phyloP scores from a whole-genome alignment of 495 filamentous ascomycete species.

The Hypoxylon lenormandii region DNA sequence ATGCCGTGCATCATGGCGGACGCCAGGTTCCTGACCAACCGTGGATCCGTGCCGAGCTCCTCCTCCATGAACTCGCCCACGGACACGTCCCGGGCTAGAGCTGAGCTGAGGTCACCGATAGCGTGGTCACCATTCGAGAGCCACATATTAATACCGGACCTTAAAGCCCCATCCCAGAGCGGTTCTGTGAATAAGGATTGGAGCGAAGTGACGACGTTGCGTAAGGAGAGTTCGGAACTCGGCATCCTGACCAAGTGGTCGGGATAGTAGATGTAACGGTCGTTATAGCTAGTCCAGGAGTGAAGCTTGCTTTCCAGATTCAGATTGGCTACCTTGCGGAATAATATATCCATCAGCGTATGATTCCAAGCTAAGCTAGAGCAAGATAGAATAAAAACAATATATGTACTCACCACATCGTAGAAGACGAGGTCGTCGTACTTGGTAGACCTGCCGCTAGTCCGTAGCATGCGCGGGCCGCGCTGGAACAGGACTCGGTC shows the following conservation, averaged over 20 bases:
- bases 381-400: constrained; percentile 1
- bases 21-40: constrained; percentile 77
- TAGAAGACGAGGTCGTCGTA: constrained; percentile 60
- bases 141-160: constrained; percentile 55
- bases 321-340: constrained; percentile 71
- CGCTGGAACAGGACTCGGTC: constrained; percentile 79
- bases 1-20: constrained; percentile 89
- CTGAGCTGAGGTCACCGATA: constrained; percentile 5
- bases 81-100: constrained; percentile 70
- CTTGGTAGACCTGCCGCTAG: constrained; percentile 48
- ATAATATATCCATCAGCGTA: constrained; percentile 15
- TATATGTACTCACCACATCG: constrained; percentile 55
- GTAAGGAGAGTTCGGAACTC: constrained; percentile 46
- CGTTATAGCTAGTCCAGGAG: constrained; percentile 61
- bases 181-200: constrained; percentile 69
- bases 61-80: constrained; percentile 75
- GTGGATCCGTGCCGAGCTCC: constrained; percentile 59
- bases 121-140: not conserved
- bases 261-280: constrained; percentile 92
- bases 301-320: constrained; percentile 70
- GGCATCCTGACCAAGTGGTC: constrained; percentile 84
- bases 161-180: constrained; percentile 66
- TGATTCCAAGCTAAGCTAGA: not conserved
- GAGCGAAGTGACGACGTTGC: constrained; percentile 38
- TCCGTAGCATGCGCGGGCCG: constrained; percentile 83